phyloP scores from a whole-genome alignment of 2,329 filamentous ascomycete genomes.

The Talaromyces sp. region DNA sequence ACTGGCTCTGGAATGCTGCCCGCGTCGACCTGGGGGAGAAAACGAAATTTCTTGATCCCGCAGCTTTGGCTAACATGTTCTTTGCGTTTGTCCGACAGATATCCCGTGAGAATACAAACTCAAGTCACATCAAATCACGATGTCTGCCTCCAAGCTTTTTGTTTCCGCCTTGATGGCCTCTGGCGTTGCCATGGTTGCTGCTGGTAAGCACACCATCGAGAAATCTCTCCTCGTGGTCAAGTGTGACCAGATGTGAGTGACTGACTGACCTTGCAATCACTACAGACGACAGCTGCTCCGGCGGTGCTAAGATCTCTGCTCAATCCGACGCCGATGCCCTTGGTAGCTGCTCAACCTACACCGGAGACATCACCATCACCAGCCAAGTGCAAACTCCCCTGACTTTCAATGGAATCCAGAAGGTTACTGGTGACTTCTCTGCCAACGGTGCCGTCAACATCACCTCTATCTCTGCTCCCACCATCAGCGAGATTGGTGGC shows the following conservation, averaged over 20 bases:
- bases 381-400: constrained; percentile 53
- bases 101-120: not conserved
- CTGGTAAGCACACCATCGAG: constrained; percentile 1
- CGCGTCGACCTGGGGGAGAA: not conserved
- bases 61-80: not conserved
- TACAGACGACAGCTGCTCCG: not conserved
- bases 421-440: constrained; percentile 54
- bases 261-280: constrained; percentile 15
- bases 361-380: constrained; percentile 63
- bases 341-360: constrained; percentile 60
- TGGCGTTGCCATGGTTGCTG: constrained; percentile 43
- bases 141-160: constrained; percentile 52
- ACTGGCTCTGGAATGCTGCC: constrained; percentile 6
- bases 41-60: too few species aligned
- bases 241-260: too few species aligned
- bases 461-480: constrained; percentile 55
- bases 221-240: too few species aligned
- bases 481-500: constrained; percentile 61
- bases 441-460: constrained; percentile 55
- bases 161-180: constrained; percentile 51
- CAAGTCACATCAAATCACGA: constrained; percentile 23
- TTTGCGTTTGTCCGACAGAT: not conserved
- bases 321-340: constrained; percentile 59
- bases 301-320: constrained; percentile 47
- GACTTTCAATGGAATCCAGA: constrained; percentile 54